These are phyloP conservation scores for Schrenkiella parvula DNA, from an alignment of 345 rosid genomes.

Conservation along the genomic window DNA sequence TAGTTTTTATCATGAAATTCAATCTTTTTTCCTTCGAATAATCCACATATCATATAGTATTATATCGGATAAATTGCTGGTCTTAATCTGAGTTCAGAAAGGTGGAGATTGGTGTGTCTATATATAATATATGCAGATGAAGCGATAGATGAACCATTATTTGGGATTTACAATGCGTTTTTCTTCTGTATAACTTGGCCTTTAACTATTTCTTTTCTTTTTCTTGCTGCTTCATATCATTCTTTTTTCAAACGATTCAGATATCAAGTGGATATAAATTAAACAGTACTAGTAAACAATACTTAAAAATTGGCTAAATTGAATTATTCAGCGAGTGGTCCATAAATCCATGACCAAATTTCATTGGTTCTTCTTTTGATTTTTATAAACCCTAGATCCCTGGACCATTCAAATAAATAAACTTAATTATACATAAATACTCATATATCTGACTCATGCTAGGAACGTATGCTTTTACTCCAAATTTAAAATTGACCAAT, in stretches of 20 bases:
- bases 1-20: not conserved
- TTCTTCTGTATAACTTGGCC: not conserved
- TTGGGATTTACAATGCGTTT: not conserved
- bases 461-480: not conserved
- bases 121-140: not conserved
- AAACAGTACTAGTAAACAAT: not conserved
- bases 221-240: too few relatives aligned
- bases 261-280: not conserved
- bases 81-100: not conserved
- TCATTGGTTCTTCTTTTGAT: constrained; percentile 16
- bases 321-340: constrained; percentile 5
- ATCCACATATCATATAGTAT: not conserved
- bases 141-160: not conserved
- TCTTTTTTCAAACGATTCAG: not conserved
- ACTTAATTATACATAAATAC: not conserved
- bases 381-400: constrained; percentile 17
- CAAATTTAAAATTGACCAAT: not conserved
- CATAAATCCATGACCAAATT: constrained; percentile 8
- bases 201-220: too few relatives aligned
- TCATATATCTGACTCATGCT: constrained; percentile 9
- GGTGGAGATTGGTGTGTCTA: not conserved
- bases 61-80: not conserved
- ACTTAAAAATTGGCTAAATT: not conserved
- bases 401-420: constrained; percentile 24
- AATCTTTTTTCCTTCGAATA: not conserved